Evolutionary conservation across 2,329 filamentous ascomycete genomes (phyloP), one percentile per base, ranked within the genome.

Genomic region (Berkeleyomyces basicola): DNA sequence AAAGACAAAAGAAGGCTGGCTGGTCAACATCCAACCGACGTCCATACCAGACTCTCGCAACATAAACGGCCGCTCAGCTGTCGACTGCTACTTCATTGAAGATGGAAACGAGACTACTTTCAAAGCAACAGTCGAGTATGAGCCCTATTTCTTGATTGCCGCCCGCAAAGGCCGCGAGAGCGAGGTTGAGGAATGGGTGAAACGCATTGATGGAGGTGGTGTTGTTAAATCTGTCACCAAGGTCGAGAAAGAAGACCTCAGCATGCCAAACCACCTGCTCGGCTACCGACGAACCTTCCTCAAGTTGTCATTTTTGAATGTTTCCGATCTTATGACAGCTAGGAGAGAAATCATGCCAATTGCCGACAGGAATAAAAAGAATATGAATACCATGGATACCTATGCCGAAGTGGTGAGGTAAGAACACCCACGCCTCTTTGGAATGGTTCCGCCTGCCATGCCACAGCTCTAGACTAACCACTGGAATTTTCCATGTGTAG

Each of bases 21-120:
- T 99, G 3, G 89, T 92, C 68, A 99, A 97, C 71, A 88, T 97
- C 76, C 89, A 96, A 71, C 85, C 90, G 46, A 97, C 93, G 0
- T 83, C 84, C 10, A 80, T 99, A 77, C 79, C 96, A 72, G 92
- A 97, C 71, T 82, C 91, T 14, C 88, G 89, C 68, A 81, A 88
- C 55, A 85, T 87, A 1, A 88, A 89, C 65, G 93, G 93, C 44
- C 84, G 90, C 67, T 87, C 93, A 0, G 93, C 89, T 7, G 83
- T 99, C 63, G 93, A 99, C 75, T 96, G 90, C 74, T 99, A 96
- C 77, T 99, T 99, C 74, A 86, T 99, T 65, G 88, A 91, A 69
- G 88, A 95, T 69, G 63, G 63, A 11, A 63, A 64, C 51, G 82
- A 89, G 11, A 83, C 85, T 58, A 92, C 87, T 4, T 99, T 99